phyloP scores from a whole-genome alignment of 495 filamentous ascomycete genomes.

The Platismatia glauca region DNA sequence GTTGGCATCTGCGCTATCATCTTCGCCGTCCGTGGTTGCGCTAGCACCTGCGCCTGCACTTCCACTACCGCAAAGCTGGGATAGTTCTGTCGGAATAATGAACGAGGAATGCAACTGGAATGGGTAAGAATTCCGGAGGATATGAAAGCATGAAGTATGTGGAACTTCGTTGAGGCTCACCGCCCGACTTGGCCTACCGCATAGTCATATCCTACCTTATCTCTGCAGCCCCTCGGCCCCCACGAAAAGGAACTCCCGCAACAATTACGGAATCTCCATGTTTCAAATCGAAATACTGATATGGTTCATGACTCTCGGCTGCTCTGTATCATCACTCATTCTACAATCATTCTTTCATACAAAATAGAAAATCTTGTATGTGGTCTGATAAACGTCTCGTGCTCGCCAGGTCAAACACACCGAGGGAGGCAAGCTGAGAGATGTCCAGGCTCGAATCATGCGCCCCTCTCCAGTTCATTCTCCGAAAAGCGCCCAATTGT shows the following conservation, averaged over 20 bases:
- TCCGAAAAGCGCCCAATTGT: background rate
- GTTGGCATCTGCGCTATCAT: background rate
- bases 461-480: background rate
- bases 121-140: background rate
- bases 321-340: background rate
- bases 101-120: background rate
- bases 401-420: background rate
- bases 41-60: background rate
- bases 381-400: background rate
- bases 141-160: too few species aligned
- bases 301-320: background rate
- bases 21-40: background rate
- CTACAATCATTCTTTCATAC: too few species aligned
- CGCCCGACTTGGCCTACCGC: background rate
- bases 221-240: background rate
- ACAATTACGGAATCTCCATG: too few species aligned
- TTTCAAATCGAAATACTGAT: too few species aligned
- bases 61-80: background rate
- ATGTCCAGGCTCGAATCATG: background rate
- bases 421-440: background rate
- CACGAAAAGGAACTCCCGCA: background rate
- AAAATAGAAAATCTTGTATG: too few species aligned
- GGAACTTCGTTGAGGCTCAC: background rate
- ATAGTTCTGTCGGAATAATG: background rate
- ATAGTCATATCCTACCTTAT: background rate